Evolutionary conservation across 73 alveolate genomes (phyloP).

Genomic region (Uronychia binucleata): DNA sequence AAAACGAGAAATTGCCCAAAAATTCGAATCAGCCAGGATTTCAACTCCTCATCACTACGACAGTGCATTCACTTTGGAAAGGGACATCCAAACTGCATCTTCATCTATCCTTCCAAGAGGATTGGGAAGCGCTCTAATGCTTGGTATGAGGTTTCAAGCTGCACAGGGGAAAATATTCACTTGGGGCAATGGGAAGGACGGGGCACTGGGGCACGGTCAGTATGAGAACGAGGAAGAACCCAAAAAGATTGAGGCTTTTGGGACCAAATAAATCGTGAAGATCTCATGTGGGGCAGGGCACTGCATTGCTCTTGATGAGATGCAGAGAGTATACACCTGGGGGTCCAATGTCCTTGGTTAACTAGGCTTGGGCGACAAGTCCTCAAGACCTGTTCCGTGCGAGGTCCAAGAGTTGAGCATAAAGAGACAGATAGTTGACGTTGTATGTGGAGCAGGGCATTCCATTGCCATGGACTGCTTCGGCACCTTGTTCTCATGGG

Average conservation of each 20-base stretch:
- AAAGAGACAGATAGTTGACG: background rate
- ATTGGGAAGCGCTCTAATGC: no score
- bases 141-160: no score
- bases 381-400: background rate
- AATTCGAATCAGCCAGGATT: no score
- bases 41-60: no score
- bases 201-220: constrained; percentile 87
- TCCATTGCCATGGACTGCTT: constrained; percentile 25
- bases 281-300: constrained; percentile 54
- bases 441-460: constrained; percentile 45
- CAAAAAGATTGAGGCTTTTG: constrained; percentile 29
- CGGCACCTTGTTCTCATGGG: constrained; percentile 32
- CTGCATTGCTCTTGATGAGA: constrained; percentile 8
- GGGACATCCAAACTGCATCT: no score
- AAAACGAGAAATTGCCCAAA: no score
- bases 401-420: constrained; percentile 20
- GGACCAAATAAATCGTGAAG: constrained; percentile 5
- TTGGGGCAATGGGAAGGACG: constrained; percentile 92
- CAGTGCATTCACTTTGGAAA: no score
- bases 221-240: constrained; percentile 73
- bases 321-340: constrained; percentile 23
- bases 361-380: constrained; percentile 14
- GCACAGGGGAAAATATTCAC: constrained; percentile 78
- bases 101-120: no score
- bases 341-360: constrained; percentile 33